Percentiles rank a stretch among this genome's conserved stretches.
Conservation (phyloP, 2,329 filamentous ascomycete genomes). For the Penicillium sp. region DNA sequence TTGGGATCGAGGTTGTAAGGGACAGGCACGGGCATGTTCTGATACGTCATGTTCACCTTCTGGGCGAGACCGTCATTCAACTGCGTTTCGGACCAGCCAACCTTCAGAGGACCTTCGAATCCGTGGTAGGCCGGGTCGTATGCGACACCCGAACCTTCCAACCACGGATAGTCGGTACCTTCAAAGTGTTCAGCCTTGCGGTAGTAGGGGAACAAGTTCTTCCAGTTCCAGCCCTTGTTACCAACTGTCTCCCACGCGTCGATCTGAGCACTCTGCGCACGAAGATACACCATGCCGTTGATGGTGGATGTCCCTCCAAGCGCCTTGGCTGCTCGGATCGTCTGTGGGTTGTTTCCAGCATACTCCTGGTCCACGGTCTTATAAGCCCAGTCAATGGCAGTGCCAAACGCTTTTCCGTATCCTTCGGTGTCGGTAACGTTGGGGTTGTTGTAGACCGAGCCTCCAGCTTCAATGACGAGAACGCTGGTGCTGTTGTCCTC, state of each 20-base stretch:
- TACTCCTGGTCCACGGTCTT: constrained; percentile 37
- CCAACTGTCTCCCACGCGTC: constrained; percentile 34
- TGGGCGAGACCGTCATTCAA: constrained; percentile 19
- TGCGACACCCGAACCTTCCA: constrained; percentile 20
- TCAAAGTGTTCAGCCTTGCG: constrained; percentile 27
- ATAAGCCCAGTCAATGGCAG: constrained; percentile 41
- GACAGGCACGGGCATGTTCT: constrained; percentile 32
- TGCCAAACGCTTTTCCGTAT: constrained; percentile 27
- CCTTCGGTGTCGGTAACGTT: constrained; percentile 26
- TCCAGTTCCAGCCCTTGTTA: constrained; percentile 31
- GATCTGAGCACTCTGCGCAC: constrained; percentile 34
- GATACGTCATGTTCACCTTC: constrained; percentile 16
- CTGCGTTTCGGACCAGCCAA: constrained; percentile 22
- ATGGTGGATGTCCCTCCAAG: constrained; percentile 43
- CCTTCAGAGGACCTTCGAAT: constrained; percentile 24
- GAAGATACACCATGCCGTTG: constrained; percentile 40
- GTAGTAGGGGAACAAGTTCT: constrained; percentile 28
- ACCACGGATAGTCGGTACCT: constrained; percentile 9
- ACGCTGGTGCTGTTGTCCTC: constrained; percentile 25
- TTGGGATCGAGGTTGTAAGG: constrained; percentile 42
- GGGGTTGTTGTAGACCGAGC: constrained; percentile 24
- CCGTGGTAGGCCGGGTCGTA: constrained; percentile 27
- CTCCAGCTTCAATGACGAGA: constrained; percentile 29
- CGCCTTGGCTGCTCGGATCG: constrained; percentile 40
- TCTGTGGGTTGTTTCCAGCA: constrained; percentile 24